Evolutionary conservation across 2,329 filamentous ascomycete species (phyloP), one percentile per base, ranked within the genome.

Genomic region (Teratosphaeria destructans): DNA sequence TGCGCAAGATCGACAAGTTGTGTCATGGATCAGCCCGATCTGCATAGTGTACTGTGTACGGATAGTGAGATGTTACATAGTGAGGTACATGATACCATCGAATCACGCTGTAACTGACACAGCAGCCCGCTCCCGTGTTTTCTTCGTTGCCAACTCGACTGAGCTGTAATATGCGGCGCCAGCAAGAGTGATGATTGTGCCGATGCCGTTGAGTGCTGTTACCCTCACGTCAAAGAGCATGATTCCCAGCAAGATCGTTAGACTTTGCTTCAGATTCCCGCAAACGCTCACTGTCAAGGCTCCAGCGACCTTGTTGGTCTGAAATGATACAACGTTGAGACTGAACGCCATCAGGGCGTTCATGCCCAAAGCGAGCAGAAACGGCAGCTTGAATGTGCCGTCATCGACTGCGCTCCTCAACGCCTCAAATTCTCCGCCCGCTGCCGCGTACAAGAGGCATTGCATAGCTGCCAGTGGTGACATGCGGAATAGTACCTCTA

Each of bases 401-500:
- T 52, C 56, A 14, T 56, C 49, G 12, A 59, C 37, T 52, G 61
- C 62, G 5, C 32, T 54, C 11, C 52, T 23, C 39, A 70, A 64
- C 6, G 39, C 37, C n/a, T 39, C 26, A 12, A 65, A 34, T 68
- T 85, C 83, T 60, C 82, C 82, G 16, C 76, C 79, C 35, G 78
- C 71, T 56, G 74, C 71, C 23, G 81, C 79, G 69, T 78, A 82
- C 35, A 77, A 67, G 54, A 83, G 65, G 16, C 81, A 80, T 70
- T 84, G 81, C 49, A 80, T 65, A 52, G 78, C 81, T 10, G 83
- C 82, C 5, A 85, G 76, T 1, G 82, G 83, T 14, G 81, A 83
- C 81, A 85, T 82, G 70, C 82, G 79, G 67, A 82, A 75, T 53
- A 85, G 76, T 29, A 85, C 77, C 67, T 86, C 84, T 62, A 85